phyloP scores from a whole-genome alignment of 2,329 filamentous ascomycete species.

The Fusarium devonianum region DNA sequence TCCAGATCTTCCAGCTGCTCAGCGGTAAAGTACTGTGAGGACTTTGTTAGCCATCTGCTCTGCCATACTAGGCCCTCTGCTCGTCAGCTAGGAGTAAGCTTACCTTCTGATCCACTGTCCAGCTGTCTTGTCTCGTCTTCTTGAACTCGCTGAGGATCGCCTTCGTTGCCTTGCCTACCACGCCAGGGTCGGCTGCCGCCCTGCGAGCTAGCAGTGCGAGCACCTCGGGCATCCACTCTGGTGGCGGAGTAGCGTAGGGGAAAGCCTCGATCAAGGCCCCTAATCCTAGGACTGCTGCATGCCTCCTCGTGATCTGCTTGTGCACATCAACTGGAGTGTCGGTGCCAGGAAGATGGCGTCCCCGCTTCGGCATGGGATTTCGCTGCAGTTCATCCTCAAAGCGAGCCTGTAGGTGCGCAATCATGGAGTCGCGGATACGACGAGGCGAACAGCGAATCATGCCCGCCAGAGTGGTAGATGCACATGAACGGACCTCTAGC shows the following conservation, averaged over 20 bases:
- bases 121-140: conserved; percentile 98
- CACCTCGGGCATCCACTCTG: conserved; percentile 91
- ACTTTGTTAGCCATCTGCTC: conserved; percentile 39
- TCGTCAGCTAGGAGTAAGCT: conserved; percentile 41
- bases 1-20: conserved; percentile 96
- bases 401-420: conserved; percentile 75
- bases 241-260: conserved; percentile 92
- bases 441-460: conserved; percentile 97
- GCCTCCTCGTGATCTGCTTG: conserved; percentile 79
- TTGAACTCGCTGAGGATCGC: conserved; percentile 95
- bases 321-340: conserved; percentile 76
- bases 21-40: conserved; percentile 75
- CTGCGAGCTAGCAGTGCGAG: conserved; percentile 83
- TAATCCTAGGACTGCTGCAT: conserved; percentile 90
- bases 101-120: conserved; percentile 98
- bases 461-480: conserved; percentile 90
- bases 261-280: conserved; percentile 94
- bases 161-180: conserved; percentile 96
- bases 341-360: conserved; percentile 65
- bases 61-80: not conserved
- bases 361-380: conserved; percentile 85
- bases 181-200: conserved; percentile 86
- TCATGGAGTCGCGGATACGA: conserved; percentile 78
- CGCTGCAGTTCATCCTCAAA: conserved; percentile 80
- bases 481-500: conserved; percentile 91